Conservation (phyloP, 345 rosid species). For the Gossypium longicalyx region DNA sequence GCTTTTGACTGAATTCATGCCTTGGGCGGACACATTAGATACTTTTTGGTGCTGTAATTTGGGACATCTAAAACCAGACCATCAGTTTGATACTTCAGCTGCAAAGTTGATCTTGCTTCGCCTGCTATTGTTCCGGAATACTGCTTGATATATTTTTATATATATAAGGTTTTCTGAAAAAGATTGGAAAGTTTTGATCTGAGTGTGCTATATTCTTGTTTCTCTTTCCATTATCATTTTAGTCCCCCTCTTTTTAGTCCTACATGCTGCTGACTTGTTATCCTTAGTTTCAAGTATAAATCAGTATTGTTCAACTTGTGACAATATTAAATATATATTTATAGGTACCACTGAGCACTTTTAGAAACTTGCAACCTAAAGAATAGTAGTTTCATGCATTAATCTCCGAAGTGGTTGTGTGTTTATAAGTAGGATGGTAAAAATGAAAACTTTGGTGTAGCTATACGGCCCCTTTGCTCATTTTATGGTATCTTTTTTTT, state of each 20-base stretch:
- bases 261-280: background rate
- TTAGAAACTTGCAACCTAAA: background rate
- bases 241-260: background rate
- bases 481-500: background rate
- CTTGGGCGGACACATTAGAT: background rate
- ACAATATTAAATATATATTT: background rate
- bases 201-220: background rate
- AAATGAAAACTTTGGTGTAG: background rate
- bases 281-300: background rate
- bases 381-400: background rate
- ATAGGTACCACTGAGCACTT: background rate
- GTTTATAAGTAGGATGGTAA: background rate
- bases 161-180: background rate
- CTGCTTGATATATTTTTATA: background rate
- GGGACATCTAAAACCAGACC: background rate
- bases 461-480: background rate
- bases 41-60: background rate
- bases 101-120: background rate
- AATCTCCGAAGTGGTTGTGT: background rate
- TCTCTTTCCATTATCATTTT: background rate
- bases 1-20: background rate
- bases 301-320: background rate
- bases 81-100: slow-evolving; percentile 3
- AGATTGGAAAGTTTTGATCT: background rate
- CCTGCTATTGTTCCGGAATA: background rate